phyloP scores from a whole-genome alignment of 768 basidiomycete species.

The Boletus tomentosulus region DNA sequence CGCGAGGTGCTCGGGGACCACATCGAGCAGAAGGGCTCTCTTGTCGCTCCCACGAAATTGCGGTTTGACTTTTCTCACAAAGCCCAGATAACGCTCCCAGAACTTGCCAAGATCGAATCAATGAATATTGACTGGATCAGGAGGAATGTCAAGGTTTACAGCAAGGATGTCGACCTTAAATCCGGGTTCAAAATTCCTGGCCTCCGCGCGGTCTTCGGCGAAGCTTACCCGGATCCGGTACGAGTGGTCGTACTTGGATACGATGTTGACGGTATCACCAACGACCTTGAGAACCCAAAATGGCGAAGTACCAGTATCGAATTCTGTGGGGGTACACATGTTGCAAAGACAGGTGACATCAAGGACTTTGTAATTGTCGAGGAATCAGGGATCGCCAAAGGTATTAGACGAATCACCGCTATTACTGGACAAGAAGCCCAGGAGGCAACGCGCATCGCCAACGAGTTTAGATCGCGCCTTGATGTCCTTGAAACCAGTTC shows the following conservation, averaged over 20 bases:
- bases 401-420: constrained; percentile 90
- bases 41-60: constrained; percentile 92
- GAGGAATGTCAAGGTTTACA: constrained; percentile 82
- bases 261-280: constrained; percentile 78
- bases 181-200: constrained; percentile 88
- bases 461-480: constrained; percentile 57
- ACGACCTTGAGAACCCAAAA: constrained; percentile 83
- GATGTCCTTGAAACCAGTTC: constrained; percentile 53
- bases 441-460: constrained; percentile 67
- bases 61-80: constrained; percentile 99
- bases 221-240: constrained; percentile 96
- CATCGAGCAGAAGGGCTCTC: constrained; percentile 96
- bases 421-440: constrained; percentile 94
- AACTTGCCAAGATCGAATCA: constrained; percentile 77
- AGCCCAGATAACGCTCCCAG: constrained; percentile 69
- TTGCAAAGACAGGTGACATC: constrained; percentile 95
- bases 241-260: constrained; percentile 90
- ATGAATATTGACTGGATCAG: constrained; percentile 89
- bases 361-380: constrained; percentile 94
- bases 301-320: constrained; percentile 93
- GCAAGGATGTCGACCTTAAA: constrained; percentile 77
- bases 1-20: constrained; percentile 96
- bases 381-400: constrained; percentile 97
- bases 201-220: constrained; percentile 93
- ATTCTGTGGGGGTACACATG: constrained; percentile 99